These are phyloP conservation scores for Vitis rotundifolia DNA, from an alignment of 164 flowering plant genomes.

Conservation along the genomic window DNA sequence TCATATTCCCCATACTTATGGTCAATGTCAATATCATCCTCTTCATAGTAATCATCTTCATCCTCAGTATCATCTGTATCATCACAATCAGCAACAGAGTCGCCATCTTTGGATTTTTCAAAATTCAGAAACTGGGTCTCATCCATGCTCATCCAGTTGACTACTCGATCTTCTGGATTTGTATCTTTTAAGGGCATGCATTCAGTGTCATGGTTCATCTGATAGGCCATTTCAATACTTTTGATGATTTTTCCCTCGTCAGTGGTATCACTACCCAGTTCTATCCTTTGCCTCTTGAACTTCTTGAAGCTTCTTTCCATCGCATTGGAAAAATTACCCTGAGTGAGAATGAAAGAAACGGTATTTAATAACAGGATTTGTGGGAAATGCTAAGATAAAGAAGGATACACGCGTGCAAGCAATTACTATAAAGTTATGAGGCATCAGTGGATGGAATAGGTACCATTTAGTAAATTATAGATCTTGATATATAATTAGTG, in stretches of 20 bases:
- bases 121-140: conserved; percentile 31
- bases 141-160: conserved; percentile 62
- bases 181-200: conserved; percentile 5
- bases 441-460: background rate
- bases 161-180: conserved; percentile 21
- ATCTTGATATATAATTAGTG: background rate
- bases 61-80: conserved; percentile 45
- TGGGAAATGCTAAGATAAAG: background rate
- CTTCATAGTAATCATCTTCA: conserved; percentile 27
- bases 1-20: conserved; percentile 19
- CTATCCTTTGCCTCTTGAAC: conserved; percentile 43
- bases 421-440: background rate
- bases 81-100: conserved; percentile 27
- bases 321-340: conserved; percentile 25
- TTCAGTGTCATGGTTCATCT: conserved; percentile 12
- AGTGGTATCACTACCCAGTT: conserved; percentile 8
- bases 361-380: background rate
- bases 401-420: background rate
- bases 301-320: conserved; percentile 25
- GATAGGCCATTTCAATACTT: conserved; percentile 10
- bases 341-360: conserved; percentile 3
- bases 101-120: conserved; percentile 37
- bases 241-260: conserved; percentile 10
- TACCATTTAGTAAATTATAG: background rate
- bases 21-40: conserved; percentile 20